Percentiles rank a stretch among this genome's conserved stretches.
phyloP scores from a whole-genome alignment of 1,284 basidiomycete species.

The Ceratobasidium sp. region DNA sequence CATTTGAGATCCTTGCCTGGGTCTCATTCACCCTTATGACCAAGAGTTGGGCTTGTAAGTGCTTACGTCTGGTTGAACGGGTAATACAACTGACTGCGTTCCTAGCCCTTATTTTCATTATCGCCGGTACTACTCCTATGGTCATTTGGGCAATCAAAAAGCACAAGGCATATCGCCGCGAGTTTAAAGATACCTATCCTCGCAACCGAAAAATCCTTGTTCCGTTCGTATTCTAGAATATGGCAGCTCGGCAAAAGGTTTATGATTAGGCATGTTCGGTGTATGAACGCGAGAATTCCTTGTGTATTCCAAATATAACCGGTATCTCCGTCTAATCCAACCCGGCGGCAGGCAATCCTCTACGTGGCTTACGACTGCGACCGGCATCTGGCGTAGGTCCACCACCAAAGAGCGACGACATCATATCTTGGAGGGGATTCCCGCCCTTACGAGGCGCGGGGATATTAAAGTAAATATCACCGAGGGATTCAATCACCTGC shows the following conservation, averaged over 20 bases:
- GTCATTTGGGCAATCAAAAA: slow-evolving; percentile 90
- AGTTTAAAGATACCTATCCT: slow-evolving; percentile 89
- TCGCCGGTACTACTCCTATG: slow-evolving; percentile 78
- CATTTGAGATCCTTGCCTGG: slow-evolving; percentile 89
- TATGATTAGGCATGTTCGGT: neutral
- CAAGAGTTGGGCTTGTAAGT: slow-evolving; percentile 74
- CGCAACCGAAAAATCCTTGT: slow-evolving; percentile 77
- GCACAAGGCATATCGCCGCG: slow-evolving; percentile 88
- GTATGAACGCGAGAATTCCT: no score
- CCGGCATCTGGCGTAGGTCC: slow-evolving; percentile 48
- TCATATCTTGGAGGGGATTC: slow-evolving; percentile 84
- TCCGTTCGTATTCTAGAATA: slow-evolving; percentile 66
- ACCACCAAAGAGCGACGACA: slow-evolving; percentile 81
- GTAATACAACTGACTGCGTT: slow-evolving; percentile 25
- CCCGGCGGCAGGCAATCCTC: slow-evolving; percentile 5
- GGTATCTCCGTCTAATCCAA: slow-evolving; percentile 7
- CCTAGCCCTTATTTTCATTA: slow-evolving; percentile 74
- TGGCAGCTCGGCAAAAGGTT: neutral
- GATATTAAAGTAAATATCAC: slow-evolving; percentile 73
- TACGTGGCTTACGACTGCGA: slow-evolving; percentile 16
- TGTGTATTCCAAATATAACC: no score
- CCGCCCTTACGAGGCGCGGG: slow-evolving; percentile 71
- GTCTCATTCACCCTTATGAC: slow-evolving; percentile 78
- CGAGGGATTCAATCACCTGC: slow-evolving; percentile 66
- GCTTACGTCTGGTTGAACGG: slow-evolving; percentile 6